Base-by-base conservation (phyloP, 164 flowering plant species). In the Dillenia suffruticosa region DNA sequence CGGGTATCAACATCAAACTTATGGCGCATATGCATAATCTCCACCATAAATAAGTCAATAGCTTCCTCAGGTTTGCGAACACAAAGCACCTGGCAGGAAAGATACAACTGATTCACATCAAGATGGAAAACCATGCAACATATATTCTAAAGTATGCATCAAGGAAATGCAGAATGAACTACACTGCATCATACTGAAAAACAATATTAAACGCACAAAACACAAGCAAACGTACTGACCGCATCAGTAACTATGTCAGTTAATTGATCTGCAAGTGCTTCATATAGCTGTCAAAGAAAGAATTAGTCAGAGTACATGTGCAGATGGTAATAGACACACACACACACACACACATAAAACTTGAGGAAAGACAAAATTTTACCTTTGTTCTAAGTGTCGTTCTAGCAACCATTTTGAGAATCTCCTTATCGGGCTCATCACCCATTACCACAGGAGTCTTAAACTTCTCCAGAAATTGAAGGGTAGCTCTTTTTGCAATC, bases 1-100 rank as follows among this genome's bases (percentile, higher is more conserved):
- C 94, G 88, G 11, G 98, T 95, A 74, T 92, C 99, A 9, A 90
- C 96, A 74, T 95, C 98, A 80, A 95, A 95, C 74, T 92, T 95
- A 61, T 95, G 99, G 45, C 97, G 94, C 99, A 95, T 95, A 79
- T 95, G 99, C 98, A 95, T 95, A 67, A 95, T 88, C 77, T 95
- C 99, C 68, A 95, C 99, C 99, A 95, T 95, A 74, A 95, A 95
- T 13, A 95, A 75, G 75, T 95, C 99, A 69, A 90, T 84, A 22
- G 88, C 70, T 64, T 92, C 99, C 32, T 85, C 90, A 50, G 96
- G 92, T 70, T 95, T 95, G 56, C 96, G 87, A 57, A 95, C 82
- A 77, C 97, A 88, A 45, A 95, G 96, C 19, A 95, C 97, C 99
- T 95, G 73, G 50, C 50, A 71, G 14, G 54, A 54, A 63, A 10